Percentiles rank a stretch among this genome's conserved stretches.
Evolutionary conservation across 108 stramenopile genomes (phyloP).

Genomic region (Nannochloropsis salina): DNA sequence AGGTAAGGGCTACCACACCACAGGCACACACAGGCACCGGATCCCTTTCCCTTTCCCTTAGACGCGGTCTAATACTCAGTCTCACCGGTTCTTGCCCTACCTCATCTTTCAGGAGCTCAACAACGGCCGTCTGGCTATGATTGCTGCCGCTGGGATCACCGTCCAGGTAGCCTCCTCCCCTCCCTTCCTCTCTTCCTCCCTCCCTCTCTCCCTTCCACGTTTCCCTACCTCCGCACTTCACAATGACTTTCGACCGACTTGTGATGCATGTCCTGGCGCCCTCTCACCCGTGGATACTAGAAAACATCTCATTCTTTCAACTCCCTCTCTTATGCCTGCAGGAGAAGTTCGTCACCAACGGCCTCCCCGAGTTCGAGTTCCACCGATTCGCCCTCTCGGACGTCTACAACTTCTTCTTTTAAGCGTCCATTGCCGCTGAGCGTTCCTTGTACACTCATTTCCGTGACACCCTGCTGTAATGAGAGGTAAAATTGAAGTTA

Average conservation of each 20-base stretch:
- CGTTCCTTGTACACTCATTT: too few relatives aligned
- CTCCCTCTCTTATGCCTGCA: neutral
- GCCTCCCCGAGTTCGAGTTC: constrained; percentile 8
- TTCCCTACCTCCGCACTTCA: neutral
- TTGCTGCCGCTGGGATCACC: constrained; percentile 70
- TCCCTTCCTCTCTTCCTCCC: neutral
- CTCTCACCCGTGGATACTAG: too few relatives aligned
- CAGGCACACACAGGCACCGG: too few relatives aligned
- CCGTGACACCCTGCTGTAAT: too few relatives aligned
- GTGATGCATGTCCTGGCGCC: too few relatives aligned
- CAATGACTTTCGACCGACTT: too few relatives aligned
- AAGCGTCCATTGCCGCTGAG: neutral
- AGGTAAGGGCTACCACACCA: neutral
- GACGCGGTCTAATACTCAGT: neutral
- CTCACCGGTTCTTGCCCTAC: constrained; percentile 48
- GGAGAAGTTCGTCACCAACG: neutral
- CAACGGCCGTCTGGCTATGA: constrained; percentile 88
- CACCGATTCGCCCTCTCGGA: constrained; percentile 17
- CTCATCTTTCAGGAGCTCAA: constrained; percentile 74
- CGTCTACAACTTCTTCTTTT: constrained; percentile 14
- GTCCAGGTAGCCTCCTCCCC: constrained; percentile 45
- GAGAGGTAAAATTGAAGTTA: too few relatives aligned
- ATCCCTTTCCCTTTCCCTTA: neutral
- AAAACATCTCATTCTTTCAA: too few relatives aligned
- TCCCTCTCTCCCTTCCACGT: neutral